A percentile compares a stretch with the other conserved stretches of the same genome.
These are phyloP conservation scores for Cetraspora pellucida DNA, from an alignment of 192 early-diverging fungal genomes.

Conservation along the genomic window DNA sequence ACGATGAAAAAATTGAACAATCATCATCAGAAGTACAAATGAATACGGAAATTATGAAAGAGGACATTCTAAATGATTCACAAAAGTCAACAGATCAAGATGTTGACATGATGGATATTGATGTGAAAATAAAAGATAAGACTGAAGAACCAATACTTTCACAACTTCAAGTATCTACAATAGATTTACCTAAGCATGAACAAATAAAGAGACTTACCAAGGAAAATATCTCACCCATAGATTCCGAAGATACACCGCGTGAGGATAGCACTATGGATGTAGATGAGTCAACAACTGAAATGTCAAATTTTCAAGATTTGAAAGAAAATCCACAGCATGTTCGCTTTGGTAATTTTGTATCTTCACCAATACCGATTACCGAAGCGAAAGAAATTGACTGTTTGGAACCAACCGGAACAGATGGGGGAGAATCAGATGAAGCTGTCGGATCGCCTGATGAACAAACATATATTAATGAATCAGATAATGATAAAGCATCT, in stretches of 20 bases:
- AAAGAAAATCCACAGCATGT: background rate
- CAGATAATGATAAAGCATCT: background rate
- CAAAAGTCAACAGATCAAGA: no score
- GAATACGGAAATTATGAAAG: background rate
- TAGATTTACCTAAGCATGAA: constrained; percentile 5
- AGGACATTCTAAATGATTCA: background rate
- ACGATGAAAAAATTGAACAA: background rate
- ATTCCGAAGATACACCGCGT: constrained; percentile 8
- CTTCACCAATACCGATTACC: background rate
- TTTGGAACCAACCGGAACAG: background rate
- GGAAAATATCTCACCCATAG: background rate
- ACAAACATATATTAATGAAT: background rate
- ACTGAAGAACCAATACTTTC: background rate
- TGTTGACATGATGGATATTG: constrained; percentile 19
- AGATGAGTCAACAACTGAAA: background rate
- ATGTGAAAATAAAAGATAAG: background rate
- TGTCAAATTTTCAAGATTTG: background rate
- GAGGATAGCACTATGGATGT: constrained; percentile 5
- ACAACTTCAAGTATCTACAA: background rate
- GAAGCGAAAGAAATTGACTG: background rate
- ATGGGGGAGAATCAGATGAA: background rate
- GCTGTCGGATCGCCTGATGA: background rate
- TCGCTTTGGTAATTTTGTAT: background rate
- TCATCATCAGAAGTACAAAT: background rate
- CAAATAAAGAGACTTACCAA: background rate